Base-by-base conservation (phyloP, 768 basidiomycete genomes). In the Boletellus emodensis region DNA sequence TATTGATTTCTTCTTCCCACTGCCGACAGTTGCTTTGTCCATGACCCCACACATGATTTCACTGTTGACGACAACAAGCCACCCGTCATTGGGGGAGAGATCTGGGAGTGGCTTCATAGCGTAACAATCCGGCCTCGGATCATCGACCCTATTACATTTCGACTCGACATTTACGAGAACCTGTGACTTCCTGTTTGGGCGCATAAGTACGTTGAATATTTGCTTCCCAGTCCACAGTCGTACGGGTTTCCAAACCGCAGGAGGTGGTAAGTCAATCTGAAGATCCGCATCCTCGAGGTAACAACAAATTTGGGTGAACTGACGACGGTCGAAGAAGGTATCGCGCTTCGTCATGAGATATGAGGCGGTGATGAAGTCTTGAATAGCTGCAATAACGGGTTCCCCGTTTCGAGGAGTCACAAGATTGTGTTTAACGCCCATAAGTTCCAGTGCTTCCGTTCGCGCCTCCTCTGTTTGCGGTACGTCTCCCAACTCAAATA, bases 21-120 rank as follows among this genome's bases (percentile, higher is more conserved):
- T 89, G 47, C 96, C 96, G 4, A 98, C 87, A 0, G 93, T 97
- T 14, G 90, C 90, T 72, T 99, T 99, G 73, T 99, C 96, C 85
- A 98, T 95, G 14, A 93, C 90, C 39, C 96, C 96, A 61, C 94
- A 97, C 93, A 98, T 99, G 60, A 99, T 92, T 70, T 99, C 94
- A 63, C 90, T 93, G 67, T 98, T 99, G 55, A 94, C 84, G 48
- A 99, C 83, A 40, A 99, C 96, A 24, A 99, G 80, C 85, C 91
- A 98, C 1, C 95, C 95, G 59, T 99, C 96, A 62, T 99, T 98
- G 0, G 95, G 94, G 10, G 90, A 88, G 67, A 99, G 76, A 60
- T 99, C 96, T 14, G 81, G 78, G 37, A 82, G 83, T 3, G 81
- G 79, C 44, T 77, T 80, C 72, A 82, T 81, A 38, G 79, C 72